Evolutionary conservation across 441 rosid genomes (phyloP), one percentile per base, ranked within the genome.

Genomic region (Breynia disticha): DNA sequence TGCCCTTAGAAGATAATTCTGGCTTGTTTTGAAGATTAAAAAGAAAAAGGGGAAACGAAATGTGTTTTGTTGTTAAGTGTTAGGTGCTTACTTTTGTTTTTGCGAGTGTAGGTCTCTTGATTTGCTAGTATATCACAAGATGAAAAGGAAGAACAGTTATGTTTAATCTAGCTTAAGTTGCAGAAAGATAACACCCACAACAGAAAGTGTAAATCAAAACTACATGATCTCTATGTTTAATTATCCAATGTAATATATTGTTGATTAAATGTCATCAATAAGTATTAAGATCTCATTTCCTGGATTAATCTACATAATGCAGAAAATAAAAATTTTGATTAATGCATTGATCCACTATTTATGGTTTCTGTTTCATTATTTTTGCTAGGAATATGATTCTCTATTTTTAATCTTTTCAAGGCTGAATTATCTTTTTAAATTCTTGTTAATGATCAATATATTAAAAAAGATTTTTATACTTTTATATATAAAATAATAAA

Each of bases 1-100:
- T 84, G 78, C 52, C 86, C 39, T 45, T 82, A 60, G 81, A 69
- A 24, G 85, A 79, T 44, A 65, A 54, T 50, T 54, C 68, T 43
- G 61, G 47, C 32, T 64, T 76, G 56, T 74, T 79, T 59, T 74
- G 71, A 48, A 47, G 49, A 58, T 12, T 8, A 0, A 12, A 16
- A 16, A 46, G 7, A 17, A 47, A 4, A 1, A n/a, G 20, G 11
- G 0, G 7, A 57, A n/a, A n/a, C 21, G 13, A 69, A 64, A 21
- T 62, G 38, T 49, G 54, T 15, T 22, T 39, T 35, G 52, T 16
- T 28, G 35, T 28, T 28, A 28, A 28, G 35, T 1, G 35, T 3
- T 28, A 28, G 35, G 35, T 28, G 35, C 22, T 41, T 46, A 53
- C 16, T 7, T 56, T 61, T 16, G 39, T 15, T 46, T 50, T 49